phyloP scores from a whole-genome alignment of 2,329 filamentous ascomycete species.

The Talaromyces sp. region DNA sequence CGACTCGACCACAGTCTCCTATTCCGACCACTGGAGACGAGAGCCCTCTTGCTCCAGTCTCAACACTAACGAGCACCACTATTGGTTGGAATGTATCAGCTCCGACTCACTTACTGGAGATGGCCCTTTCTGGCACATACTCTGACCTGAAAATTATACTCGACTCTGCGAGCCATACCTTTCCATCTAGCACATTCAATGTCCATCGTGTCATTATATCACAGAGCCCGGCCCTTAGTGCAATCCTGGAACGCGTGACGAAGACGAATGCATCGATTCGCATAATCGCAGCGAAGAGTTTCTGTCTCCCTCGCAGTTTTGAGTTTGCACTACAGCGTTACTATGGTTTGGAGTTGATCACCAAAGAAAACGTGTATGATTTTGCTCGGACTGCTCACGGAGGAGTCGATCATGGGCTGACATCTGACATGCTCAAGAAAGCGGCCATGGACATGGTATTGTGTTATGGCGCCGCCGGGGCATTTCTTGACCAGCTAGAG shows the following conservation, averaged over 20 bases:
- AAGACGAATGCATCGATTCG: slow-evolving; percentile 16
- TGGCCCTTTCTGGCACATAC: slow-evolving; percentile 20
- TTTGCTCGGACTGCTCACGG: slow-evolving; percentile 20
- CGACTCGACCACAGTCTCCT: not conserved
- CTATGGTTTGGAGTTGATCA: slow-evolving; percentile 27
- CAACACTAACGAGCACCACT: not conserved
- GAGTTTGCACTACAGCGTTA: slow-evolving; percentile 27
- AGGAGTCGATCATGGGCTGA: not conserved
- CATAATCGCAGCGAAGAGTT: slow-evolving; percentile 23
- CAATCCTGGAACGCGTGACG: slow-evolving; percentile 20
- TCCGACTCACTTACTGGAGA: slow-evolving; percentile 18
- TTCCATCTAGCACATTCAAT: slow-evolving; percentile 21
- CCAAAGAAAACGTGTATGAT: slow-evolving; percentile 18
- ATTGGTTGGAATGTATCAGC: not conserved
- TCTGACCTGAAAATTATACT: slow-evolving; percentile 25
- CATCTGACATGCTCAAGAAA: slow-evolving; percentile 20
- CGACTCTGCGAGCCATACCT: slow-evolving; percentile 21
- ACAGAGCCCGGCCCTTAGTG: slow-evolving; percentile 25
- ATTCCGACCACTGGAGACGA: not conserved
- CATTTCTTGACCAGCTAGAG: slow-evolving; percentile 27
- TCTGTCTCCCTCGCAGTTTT: slow-evolving; percentile 26
- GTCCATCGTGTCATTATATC: slow-evolving; percentile 26
- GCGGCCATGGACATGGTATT: slow-evolving; percentile 30
- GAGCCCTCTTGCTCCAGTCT: not conserved
- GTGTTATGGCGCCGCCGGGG: slow-evolving; percentile 31